A percentile compares a stretch with the other conserved stretches of the same genome.
phyloP scores from a whole-genome alignment of 169 alveolate species.

The Cryptosporidium bovis region DNA sequence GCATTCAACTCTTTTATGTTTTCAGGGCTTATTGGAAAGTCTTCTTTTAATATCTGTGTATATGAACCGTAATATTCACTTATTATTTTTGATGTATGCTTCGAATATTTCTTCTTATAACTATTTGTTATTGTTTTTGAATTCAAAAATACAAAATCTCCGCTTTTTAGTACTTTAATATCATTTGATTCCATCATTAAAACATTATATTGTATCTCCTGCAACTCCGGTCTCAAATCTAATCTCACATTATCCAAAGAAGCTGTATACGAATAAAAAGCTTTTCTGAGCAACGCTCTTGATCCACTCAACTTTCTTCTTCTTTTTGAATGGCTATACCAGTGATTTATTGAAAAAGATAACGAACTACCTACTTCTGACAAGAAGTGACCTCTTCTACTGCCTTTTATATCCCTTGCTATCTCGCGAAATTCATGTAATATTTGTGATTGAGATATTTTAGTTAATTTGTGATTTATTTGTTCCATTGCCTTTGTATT shows the following conservation, averaged over 20 bases:
- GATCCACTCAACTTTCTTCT: constrained; percentile 45
- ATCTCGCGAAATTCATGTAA: constrained; percentile 64
- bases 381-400: constrained; percentile 52
- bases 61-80: constrained; percentile 9
- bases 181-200: constrained; percentile 37
- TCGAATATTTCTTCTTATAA: constrained; percentile 24
- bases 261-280: constrained; percentile 59
- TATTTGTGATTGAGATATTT: constrained; percentile 59
- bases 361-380: constrained; percentile 60
- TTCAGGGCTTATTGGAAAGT: constrained; percentile 48
- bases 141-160: constrained; percentile 46
- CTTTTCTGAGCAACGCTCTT: constrained; percentile 56
- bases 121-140: constrained; percentile 17
- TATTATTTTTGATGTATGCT: constrained; percentile 41
- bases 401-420: constrained; percentile 57
- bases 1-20: constrained; percentile 47
- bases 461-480: constrained; percentile 8
- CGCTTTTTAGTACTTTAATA: constrained; percentile 17
- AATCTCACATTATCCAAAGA: constrained; percentile 45
- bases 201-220: constrained; percentile 25
- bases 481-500: constrained; percentile 28
- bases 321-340: constrained; percentile 35
- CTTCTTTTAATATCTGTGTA: constrained; percentile 24
- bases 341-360: constrained; percentile 38
- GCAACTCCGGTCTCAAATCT: constrained; percentile 43